Evolutionary conservation across 2,329 filamentous ascomycete genomes (phyloP).

Genomic region (Aspergillus fischeri): DNA sequence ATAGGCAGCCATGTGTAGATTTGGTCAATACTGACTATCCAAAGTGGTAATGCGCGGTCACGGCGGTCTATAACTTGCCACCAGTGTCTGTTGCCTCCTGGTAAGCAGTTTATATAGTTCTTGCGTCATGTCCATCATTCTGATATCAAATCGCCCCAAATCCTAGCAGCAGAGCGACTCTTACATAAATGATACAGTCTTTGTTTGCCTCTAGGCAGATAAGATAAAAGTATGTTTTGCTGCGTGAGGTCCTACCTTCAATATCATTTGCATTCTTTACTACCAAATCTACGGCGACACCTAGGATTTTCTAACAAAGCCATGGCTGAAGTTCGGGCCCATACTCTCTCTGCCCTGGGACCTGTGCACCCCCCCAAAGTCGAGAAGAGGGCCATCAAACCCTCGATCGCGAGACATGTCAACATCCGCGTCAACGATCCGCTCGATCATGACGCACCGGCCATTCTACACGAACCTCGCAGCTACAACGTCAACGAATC

Average conservation of each 20-base stretch:
- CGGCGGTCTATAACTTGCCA: not conserved
- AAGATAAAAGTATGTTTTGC: not conserved
- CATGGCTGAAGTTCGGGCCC: not conserved
- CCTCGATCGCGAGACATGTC: slow-evolving; percentile 10
- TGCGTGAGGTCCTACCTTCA: not conserved
- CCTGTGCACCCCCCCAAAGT: slow-evolving; percentile 14
- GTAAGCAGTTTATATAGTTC: not conserved
- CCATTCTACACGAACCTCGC: slow-evolving; percentile 31
- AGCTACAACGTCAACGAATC: slow-evolving; percentile 15
- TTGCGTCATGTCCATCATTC: slow-evolving; percentile 2
- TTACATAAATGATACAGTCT: not conserved
- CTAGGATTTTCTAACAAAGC: not conserved
- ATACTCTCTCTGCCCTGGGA: slow-evolving; percentile 1
- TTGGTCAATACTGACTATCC: not conserved
- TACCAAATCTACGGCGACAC: not conserved
- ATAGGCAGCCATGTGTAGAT: not conserved
- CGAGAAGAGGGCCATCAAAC: slow-evolving; percentile 11
- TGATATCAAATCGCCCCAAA: not conserved
- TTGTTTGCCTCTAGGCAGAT: too few species aligned
- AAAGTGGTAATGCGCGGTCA: not conserved
- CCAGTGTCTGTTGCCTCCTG: not conserved
- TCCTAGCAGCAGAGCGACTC: not conserved
- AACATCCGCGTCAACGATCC: slow-evolving; percentile 18
- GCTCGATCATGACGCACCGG: slow-evolving; percentile 19
- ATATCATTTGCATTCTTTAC: not conserved